Evolutionary conservation across 306 rosid species (phyloP).

Genomic region (Trifolium subterraneum): DNA sequence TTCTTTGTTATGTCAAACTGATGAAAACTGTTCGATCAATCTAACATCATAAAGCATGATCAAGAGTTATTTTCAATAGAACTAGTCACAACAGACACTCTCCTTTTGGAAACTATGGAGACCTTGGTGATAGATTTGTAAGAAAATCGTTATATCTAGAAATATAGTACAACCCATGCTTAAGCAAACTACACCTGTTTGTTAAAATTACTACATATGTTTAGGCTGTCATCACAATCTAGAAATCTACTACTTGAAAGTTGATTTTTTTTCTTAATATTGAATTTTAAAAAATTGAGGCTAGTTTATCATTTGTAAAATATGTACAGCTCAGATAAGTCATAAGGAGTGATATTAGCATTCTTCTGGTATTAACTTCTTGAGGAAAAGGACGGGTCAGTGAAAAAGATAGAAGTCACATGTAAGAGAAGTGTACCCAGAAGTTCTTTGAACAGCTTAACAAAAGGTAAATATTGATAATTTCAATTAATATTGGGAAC

Average conservation of each 20-base stretch:
- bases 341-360: background rate
- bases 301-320: conserved; percentile 16
- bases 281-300: background rate
- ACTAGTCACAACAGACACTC: conserved; percentile 31
- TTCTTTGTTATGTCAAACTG: conserved; percentile 5
- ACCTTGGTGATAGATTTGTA: conserved; percentile 2
- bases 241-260: background rate
- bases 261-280: background rate
- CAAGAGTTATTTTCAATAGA: conserved; percentile 3
- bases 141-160: conserved; percentile 3
- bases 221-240: background rate
- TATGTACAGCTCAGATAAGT: background rate
- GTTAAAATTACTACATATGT: background rate
- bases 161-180: conserved; percentile 24
- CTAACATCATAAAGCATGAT: conserved; percentile 23
- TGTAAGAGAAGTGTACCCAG: background rate
- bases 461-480: conserved; percentile 2
- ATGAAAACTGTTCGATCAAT: conserved; percentile 36
- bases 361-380: conserved; percentile 14
- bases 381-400: conserved; percentile 25
- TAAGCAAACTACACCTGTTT: conserved; percentile 1
- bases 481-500: conserved; percentile 21
- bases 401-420: background rate
- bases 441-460: background rate
- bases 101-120: conserved; percentile 9